Evolutionary conservation across 805 yeast species (phyloP).

Genomic region (Zygosaccharomyces kombuchaensis): DNA sequence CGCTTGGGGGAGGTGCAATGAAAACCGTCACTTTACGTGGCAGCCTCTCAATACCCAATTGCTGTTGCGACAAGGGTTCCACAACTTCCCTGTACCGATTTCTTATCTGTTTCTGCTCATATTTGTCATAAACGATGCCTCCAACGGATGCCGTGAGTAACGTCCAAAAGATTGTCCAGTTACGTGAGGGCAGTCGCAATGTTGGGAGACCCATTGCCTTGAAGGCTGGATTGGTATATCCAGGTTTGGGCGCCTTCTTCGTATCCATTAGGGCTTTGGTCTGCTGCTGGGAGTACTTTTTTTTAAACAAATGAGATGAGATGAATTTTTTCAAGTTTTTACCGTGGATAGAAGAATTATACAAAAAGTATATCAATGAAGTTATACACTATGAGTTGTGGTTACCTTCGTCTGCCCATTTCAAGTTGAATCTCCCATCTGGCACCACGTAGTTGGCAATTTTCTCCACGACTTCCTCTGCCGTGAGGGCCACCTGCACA

Average conservation of each 20-base stretch:
- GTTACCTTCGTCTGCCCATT: conserved; percentile 49
- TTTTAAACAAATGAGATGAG: background rate
- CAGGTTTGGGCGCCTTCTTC: conserved; percentile 14
- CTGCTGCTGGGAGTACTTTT: background rate
- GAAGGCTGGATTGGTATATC: conserved; percentile 63
- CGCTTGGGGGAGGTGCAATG: conserved; percentile 97
- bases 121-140: conserved; percentile 75
- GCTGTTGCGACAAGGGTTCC: conserved; percentile 46
- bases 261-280: conserved; percentile 1
- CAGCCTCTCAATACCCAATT: conserved; percentile 43
- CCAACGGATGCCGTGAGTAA: conserved; percentile 63
- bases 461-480: conserved; percentile 61
- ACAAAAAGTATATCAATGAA: background rate
- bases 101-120: conserved; percentile 63
- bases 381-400: conserved; percentile 1
- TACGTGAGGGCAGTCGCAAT: conserved; percentile 77
- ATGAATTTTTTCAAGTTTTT: conserved; percentile 2
- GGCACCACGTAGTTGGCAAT: conserved; percentile 62
- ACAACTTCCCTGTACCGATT: conserved; percentile 61
- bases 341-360: background rate
- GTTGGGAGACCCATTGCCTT: conserved; percentile 80
- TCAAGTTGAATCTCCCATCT: conserved; percentile 66
- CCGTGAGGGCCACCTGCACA: conserved; percentile 61
- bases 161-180: conserved; percentile 88
- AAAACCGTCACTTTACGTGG: conserved; percentile 79